Conservation (phyloP, 2,329 filamentous ascomycete genomes). For the Pseudogymnoascus sp. region DNA sequence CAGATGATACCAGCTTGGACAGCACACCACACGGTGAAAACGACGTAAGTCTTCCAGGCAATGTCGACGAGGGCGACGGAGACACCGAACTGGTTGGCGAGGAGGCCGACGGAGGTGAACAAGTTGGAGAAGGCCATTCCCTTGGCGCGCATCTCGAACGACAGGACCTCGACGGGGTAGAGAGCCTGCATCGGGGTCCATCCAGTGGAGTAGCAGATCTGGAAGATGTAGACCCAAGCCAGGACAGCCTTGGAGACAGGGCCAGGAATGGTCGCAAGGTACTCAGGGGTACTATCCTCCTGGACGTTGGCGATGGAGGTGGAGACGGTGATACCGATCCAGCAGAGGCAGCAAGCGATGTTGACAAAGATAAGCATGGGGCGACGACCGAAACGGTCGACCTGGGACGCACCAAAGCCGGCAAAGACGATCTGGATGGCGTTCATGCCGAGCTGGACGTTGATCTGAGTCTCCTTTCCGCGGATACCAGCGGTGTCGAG, state of each 20-base stretch:
- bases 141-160: conserved; percentile 47
- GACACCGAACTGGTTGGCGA: conserved; percentile 39
- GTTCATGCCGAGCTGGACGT: conserved; percentile 45
- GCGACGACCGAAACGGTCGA: conserved; percentile 49
- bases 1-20: conserved; percentile 37
- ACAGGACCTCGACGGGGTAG: conserved; percentile 46
- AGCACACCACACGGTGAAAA: conserved; percentile 39
- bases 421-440: conserved; percentile 48
- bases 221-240: conserved; percentile 47
- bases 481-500: conserved; percentile 40
- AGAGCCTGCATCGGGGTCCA: conserved; percentile 38
- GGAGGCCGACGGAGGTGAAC: conserved; percentile 36
- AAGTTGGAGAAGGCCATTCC: conserved; percentile 44
- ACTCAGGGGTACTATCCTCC: background rate
- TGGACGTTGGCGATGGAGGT: conserved; percentile 20
- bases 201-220: conserved; percentile 42
- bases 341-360: conserved; percentile 39
- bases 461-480: conserved; percentile 34
- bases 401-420: conserved; percentile 46
- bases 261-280: conserved; percentile 10
- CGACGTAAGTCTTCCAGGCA: conserved; percentile 46
- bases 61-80: conserved; percentile 42
- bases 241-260: conserved; percentile 37
- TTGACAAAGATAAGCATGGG: conserved; percentile 45
- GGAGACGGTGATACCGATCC: conserved; percentile 44